Conservation (phyloP, 805 yeast genomes). For the Cyberlindnera mycetangii region DNA sequence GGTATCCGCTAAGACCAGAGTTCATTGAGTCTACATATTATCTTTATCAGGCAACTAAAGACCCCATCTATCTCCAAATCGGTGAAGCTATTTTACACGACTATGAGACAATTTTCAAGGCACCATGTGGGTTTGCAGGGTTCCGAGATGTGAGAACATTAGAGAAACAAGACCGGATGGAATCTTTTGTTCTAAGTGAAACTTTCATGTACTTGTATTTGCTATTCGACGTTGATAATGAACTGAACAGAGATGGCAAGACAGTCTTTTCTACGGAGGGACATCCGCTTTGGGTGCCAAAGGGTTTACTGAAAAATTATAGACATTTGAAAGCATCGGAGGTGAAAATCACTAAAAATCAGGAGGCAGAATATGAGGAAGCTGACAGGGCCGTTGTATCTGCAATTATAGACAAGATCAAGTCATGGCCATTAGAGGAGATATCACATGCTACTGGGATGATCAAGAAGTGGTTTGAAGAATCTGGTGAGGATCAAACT, state of each 20-base stretch:
- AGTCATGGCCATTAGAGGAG: slow-evolving; percentile 7
- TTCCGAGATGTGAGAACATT: slow-evolving; percentile 64
- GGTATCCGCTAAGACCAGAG: slow-evolving; percentile 94
- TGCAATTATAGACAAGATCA: slow-evolving; percentile 2
- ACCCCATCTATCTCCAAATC: slow-evolving; percentile 75
- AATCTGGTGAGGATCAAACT: neutral
- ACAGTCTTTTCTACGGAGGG: slow-evolving; percentile 78
- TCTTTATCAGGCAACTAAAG: slow-evolving; percentile 78
- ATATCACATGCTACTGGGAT: slow-evolving; percentile 9
- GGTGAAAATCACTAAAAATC: neutral
- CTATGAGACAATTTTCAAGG: slow-evolving; percentile 48
- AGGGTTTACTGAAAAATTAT: slow-evolving; percentile 30
- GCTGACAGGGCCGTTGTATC: neutral
- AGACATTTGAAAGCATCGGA: slow-evolving; percentile 6
- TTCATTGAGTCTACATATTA: slow-evolving; percentile 86
- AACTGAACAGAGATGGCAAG: slow-evolving; percentile 41
- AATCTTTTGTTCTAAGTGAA: slow-evolving; percentile 84
- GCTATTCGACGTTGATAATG: slow-evolving; percentile 68
- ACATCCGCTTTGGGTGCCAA: slow-evolving; percentile 78
- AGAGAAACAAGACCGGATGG: slow-evolving; percentile 76
- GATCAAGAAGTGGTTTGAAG: slow-evolving; percentile 9
- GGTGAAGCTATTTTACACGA: slow-evolving; percentile 65
- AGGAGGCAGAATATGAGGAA: neutral
- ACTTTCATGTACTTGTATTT: slow-evolving; percentile 80
- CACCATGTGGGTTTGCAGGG: slow-evolving; percentile 81